These are phyloP conservation scores for Carex sylvatica DNA, from an alignment of 202 grass and related monocot genomes.

Conservation along the genomic window DNA sequence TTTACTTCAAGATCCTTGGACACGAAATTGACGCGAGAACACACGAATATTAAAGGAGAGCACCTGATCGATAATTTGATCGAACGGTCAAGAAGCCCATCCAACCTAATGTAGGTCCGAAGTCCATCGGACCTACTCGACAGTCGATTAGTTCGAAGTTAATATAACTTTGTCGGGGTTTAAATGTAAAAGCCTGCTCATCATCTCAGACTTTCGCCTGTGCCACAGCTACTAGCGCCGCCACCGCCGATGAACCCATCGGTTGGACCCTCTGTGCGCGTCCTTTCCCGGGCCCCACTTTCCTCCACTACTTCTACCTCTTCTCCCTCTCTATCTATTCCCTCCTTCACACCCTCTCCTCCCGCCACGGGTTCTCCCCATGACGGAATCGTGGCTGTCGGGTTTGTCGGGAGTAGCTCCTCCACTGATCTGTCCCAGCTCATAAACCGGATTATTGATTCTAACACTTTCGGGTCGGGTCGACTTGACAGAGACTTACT, in stretches of 20 bases:
- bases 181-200: neutral
- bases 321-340: neutral
- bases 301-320: neutral
- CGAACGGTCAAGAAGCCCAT: no score
- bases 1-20: no score
- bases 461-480: slow-evolving; percentile 59
- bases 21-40: no score
- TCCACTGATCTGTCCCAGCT: slow-evolving; percentile 42
- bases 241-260: slow-evolving; percentile 4
- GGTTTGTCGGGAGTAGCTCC: slow-evolving; percentile 52
- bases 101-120: no score
- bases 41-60: no score
- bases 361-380: slow-evolving; percentile 18
- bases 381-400: slow-evolving; percentile 73
- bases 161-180: neutral
- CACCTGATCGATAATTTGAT: no score
- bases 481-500: slow-evolving; percentile 40
- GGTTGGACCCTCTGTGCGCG: slow-evolving; percentile 42
- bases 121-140: no score
- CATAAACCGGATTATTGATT: slow-evolving; percentile 77
- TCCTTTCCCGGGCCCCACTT: slow-evolving; percentile 47
- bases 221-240: slow-evolving; percentile 21
- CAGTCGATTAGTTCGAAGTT: neutral
- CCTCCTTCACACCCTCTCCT: neutral
- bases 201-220: neutral